Conservation (phyloP, 768 basidiomycete species). For the Leccinum ochraceum region DNA sequence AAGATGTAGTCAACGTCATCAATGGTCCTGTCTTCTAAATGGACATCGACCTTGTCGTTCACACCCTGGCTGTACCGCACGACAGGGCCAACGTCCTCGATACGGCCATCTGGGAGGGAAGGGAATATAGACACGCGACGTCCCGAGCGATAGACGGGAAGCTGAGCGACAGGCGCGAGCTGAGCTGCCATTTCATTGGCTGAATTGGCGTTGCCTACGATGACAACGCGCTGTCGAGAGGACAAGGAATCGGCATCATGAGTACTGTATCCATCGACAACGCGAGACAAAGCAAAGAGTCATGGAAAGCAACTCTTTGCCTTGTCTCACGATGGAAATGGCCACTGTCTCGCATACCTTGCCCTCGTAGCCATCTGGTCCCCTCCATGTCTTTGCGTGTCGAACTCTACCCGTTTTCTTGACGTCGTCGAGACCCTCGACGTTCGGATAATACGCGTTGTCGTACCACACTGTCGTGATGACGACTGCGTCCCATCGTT, state of each 20-base stretch:
- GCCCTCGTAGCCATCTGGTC: conserved; percentile 38
- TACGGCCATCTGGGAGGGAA: conserved; percentile 43
- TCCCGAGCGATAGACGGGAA: conserved; percentile 48
- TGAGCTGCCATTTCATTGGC: conserved; percentile 54
- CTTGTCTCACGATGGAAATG: not conserved
- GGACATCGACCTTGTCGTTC: conserved; percentile 33
- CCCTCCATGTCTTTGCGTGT: conserved; percentile 47
- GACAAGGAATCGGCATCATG: not conserved
- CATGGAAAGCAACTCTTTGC: not conserved
- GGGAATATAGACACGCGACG: conserved; percentile 45
- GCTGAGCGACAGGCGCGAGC: conserved; percentile 37
- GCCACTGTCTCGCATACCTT: conserved; percentile 23
- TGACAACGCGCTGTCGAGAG: conserved; percentile 39
- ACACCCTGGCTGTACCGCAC: conserved; percentile 29
- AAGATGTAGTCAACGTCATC: conserved; percentile 44
- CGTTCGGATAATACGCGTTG: conserved; percentile 44
- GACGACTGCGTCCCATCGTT: conserved; percentile 52
- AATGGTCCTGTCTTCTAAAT: conserved; percentile 39
- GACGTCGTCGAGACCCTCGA: conserved; percentile 43
- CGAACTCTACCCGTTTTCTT: conserved; percentile 35
- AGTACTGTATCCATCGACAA: not conserved
- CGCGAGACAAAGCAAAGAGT: not conserved
- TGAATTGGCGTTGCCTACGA: conserved; percentile 55
- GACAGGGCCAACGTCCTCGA: conserved; percentile 45
- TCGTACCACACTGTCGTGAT: conserved; percentile 49